Percentiles rank a stretch among this genome's conserved stretches.
Evolutionary conservation across 2,329 filamentous ascomycete species (phyloP).

Genomic region (Aspergillus pseudoviridinutans): DNA sequence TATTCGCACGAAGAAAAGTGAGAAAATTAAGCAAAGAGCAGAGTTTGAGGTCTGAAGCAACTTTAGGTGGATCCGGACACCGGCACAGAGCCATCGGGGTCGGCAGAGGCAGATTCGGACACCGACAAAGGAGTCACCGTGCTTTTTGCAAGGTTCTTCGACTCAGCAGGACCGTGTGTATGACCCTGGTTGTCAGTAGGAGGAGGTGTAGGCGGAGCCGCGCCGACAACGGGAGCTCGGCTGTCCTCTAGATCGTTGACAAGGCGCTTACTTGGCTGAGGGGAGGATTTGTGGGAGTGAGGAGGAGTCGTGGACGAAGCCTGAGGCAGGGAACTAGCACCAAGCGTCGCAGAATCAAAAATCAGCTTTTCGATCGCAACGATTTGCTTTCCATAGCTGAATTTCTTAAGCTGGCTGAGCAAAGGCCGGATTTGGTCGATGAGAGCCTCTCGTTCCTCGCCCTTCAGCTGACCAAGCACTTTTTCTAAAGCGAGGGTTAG

Average conservation of each 20-base stretch:
- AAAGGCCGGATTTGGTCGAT: constrained; percentile 62
- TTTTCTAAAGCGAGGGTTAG: constrained; percentile 61
- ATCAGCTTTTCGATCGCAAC: constrained; percentile 60
- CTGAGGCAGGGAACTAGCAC: constrained; percentile 23
- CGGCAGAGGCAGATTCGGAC: constrained; percentile 25
- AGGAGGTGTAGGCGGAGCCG: constrained; percentile 61
- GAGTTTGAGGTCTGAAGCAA: constrained; percentile 1
- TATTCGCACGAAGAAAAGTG: constrained; percentile 22
- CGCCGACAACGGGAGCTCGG: constrained; percentile 49
- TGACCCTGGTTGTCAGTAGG: constrained; percentile 67
- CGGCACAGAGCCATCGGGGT: constrained; percentile 24
- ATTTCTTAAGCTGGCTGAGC: constrained; percentile 60
- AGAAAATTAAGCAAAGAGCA: not conserved
- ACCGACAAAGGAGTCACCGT: constrained; percentile 31
- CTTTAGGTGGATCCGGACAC: constrained; percentile 22
- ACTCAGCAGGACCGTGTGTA: constrained; percentile 40
- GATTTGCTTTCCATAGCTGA: constrained; percentile 63
- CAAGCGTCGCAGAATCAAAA: constrained; percentile 27
- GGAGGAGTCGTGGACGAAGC: constrained; percentile 37
- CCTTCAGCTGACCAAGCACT: constrained; percentile 62
- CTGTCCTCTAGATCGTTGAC: constrained; percentile 34
- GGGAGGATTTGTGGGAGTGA: constrained; percentile 38
- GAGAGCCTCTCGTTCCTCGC: constrained; percentile 56
- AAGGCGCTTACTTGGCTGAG: constrained; percentile 31
- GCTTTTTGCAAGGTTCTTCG: constrained; percentile 32